A percentile compares a stretch with the other conserved stretches of the same genome.
Conservation (phyloP, 2,329 filamentous ascomycete species). For the Ceratocystis destructans region DNA sequence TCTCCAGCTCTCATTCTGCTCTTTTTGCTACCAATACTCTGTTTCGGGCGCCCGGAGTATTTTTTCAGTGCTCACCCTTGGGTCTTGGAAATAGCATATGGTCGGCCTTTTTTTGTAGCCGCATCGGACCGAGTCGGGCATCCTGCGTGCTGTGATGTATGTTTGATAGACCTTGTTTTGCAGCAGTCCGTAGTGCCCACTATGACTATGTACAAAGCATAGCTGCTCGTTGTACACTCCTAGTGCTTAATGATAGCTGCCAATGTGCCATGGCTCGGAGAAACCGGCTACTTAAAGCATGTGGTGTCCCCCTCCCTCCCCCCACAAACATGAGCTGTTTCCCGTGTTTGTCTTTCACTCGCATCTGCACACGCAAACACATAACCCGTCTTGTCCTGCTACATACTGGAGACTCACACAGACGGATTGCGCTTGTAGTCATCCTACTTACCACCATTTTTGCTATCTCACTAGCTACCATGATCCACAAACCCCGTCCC, state of each 20-base stretch:
- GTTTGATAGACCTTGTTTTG: neutral
- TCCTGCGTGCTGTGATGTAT: constrained; percentile 2
- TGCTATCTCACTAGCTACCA: neutral
- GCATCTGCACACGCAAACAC: neutral
- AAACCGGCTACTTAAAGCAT: neutral
- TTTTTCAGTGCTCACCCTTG: neutral
- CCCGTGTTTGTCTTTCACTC: constrained; percentile 1
- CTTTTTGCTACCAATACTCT: neutral
- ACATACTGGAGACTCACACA: neutral
- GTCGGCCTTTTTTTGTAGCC: neutral
- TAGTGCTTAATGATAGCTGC: neutral
- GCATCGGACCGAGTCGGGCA: constrained; percentile 12
- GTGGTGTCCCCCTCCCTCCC: neutral
- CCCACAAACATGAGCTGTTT: neutral
- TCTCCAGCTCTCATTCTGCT: neutral
- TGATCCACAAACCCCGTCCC: neutral
- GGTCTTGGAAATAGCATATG: neutral
- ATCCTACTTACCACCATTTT: neutral
- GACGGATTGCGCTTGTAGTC: neutral
- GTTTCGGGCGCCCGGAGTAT: neutral
- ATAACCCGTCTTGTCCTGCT: neutral
- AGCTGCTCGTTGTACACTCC: neutral
- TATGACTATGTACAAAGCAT: neutral
- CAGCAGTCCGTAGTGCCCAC: neutral
- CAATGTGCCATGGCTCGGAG: neutral